phyloP scores from a whole-genome alignment of 2,329 filamentous ascomycete genomes.

The Daldinia sp. region DNA sequence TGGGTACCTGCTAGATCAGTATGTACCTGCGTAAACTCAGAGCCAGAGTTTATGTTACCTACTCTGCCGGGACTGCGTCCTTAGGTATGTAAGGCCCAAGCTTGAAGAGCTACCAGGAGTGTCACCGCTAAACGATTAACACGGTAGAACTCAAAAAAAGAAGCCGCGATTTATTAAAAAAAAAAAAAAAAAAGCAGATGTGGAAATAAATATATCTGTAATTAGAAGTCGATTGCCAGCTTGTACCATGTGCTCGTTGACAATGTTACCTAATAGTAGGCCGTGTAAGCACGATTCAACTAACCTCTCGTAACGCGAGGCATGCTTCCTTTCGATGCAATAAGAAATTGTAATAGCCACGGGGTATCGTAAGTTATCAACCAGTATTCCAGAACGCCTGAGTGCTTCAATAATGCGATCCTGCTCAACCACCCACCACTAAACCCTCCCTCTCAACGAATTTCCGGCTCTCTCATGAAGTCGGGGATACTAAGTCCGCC shows the following conservation, averaged over 20 bases:
- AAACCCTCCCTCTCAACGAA: conserved; percentile 50
- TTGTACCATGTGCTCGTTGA: neutral
- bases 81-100: too few species aligned
- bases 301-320: conserved; percentile 1
- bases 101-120: too few species aligned
- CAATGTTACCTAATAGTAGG: neutral
- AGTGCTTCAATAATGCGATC: conserved; percentile 11
- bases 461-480: conserved; percentile 58
- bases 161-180: too few species aligned
- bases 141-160: too few species aligned
- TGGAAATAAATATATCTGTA: neutral
- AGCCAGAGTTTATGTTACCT: neutral
- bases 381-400: conserved; percentile 34
- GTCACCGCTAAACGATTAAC: too few species aligned
- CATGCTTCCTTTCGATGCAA: conserved; percentile 11
- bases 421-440: neutral
- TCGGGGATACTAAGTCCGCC: conserved; percentile 54
- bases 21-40: neutral
- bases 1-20: neutral
- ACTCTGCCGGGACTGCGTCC: neutral
- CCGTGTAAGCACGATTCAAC: neutral
- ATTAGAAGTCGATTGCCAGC: neutral
- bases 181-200: too few species aligned
- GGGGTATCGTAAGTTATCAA: conserved; percentile 36
- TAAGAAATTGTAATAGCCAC: conserved; percentile 15